phyloP scores from a whole-genome alignment of 2,329 filamentous ascomycete species.

The Aspergillus tubingensis region DNA sequence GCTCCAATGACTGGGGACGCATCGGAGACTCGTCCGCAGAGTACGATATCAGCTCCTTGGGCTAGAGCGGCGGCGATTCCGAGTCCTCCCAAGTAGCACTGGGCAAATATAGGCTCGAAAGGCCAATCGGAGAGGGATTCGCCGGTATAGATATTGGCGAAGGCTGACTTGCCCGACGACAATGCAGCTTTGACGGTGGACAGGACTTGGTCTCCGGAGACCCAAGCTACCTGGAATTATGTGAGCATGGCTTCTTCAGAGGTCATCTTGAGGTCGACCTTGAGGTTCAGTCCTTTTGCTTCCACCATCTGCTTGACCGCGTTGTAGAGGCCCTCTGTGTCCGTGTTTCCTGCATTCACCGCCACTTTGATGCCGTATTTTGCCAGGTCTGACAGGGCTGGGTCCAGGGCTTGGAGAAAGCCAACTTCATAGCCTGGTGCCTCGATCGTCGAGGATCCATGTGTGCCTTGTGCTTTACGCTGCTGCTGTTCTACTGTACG shows the following conservation, averaged over 20 bases:
- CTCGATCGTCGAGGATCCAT: conserved; percentile 11
- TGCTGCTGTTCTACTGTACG: conserved; percentile 42
- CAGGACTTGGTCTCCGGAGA: conserved; percentile 51
- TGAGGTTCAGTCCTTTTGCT: conserved; percentile 45
- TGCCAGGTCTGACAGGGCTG: conserved; percentile 43
- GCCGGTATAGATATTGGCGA: conserved; percentile 45
- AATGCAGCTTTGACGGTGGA: conserved; percentile 34
- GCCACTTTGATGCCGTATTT: conserved; percentile 47
- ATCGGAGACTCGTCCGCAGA: conserved; percentile 49
- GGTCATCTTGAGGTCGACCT: conserved; percentile 19
- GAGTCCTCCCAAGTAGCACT: conserved; percentile 42
- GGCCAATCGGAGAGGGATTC: conserved; percentile 38
- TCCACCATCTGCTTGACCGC: conserved; percentile 41
- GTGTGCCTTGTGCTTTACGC: conserved; percentile 4
- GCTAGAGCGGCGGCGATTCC: conserved; percentile 44
- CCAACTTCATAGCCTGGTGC: conserved; percentile 53
- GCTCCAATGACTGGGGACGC: conserved; percentile 48
- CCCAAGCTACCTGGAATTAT: conserved; percentile 46
- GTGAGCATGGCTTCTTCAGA: conserved; percentile 3
- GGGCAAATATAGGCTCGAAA: conserved; percentile 34
- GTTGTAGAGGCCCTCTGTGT: conserved; percentile 45
- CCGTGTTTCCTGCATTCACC: conserved; percentile 48
- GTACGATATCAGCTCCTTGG: conserved; percentile 47
- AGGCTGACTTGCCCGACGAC: conserved; percentile 35
- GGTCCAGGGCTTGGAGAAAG: conserved; percentile 53